Conservation (phyloP, 2,329 filamentous ascomycete genomes). For the Microcyclosporella mali region DNA sequence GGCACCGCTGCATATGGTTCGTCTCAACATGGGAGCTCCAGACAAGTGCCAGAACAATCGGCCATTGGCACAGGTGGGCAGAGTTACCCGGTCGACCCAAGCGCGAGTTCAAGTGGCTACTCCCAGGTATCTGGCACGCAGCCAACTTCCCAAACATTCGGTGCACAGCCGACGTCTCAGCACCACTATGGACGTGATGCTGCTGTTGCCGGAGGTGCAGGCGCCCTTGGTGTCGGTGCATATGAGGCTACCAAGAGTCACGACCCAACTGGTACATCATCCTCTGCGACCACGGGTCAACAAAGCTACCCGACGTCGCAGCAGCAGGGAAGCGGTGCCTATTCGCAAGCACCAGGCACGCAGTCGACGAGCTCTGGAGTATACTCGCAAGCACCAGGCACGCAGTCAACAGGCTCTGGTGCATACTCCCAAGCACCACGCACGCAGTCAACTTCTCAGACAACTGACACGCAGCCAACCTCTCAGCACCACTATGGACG, state of each 20-base stretch:
- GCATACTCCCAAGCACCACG: neutral
- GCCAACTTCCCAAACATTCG: neutral
- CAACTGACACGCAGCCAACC: neutral
- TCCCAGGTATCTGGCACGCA: neutral
- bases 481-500: constrained; percentile 24
- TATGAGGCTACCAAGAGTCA: constrained; percentile 7
- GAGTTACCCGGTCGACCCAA: neutral
- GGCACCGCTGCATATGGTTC: constrained; percentile 4
- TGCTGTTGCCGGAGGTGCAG: constrained; percentile 28
- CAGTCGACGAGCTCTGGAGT: too few relatives aligned
- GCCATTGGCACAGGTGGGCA: constrained; percentile 1
- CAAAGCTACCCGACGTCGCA: too few relatives aligned
- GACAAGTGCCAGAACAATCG: neutral
- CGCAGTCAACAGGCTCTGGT: neutral
- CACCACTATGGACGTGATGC: constrained; percentile 30
- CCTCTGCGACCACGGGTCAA: too few relatives aligned
- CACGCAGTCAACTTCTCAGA: neutral
- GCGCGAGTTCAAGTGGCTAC: neutral
- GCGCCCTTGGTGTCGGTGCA: constrained; percentile 24
- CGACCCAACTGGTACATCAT: neutral
- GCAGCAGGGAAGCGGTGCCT: too few relatives aligned
- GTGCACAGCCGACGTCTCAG: neutral
- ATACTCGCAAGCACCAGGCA: too few relatives aligned
- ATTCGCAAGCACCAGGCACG: too few relatives aligned
- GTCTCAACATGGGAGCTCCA: neutral